Base-by-base conservation (phyloP, 2,329 filamentous ascomycete genomes). In the Aspergillus pseudotamarii region DNA sequence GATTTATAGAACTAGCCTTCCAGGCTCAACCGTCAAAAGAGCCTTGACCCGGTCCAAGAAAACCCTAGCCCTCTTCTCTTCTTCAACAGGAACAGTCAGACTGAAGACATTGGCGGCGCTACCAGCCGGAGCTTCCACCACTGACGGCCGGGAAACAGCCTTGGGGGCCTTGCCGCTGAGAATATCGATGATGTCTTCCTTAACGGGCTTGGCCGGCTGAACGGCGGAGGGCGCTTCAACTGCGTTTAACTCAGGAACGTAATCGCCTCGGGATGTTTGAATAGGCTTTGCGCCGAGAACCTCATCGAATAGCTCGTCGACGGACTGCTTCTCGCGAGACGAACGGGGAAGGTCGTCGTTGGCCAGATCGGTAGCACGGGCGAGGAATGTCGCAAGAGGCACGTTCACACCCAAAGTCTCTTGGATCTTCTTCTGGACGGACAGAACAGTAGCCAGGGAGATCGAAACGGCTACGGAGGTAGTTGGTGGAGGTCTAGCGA, bases 41-140 rank as follows among this genome's bases (percentile, higher is more conserved):
- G 85, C 81, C 87, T 97, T 97, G 74, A 97, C 86, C 71, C 92
- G 88, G 80, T 94, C 90, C 67, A 99, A 79, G 81, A 97, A 99
- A 12, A 89, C 84, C 73, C 87, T 85, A 16, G 92, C 95, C 71
- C 93, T 85, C 81, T 89, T 87, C 85, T 94, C 91, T 77, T 99
- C 95, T 10, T 86, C 87, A 79, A 86, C 88, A 45, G 90, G 88
- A 23, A 96, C 94, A 32, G 84, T 89, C 58, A 99, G 81, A 71
- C 88, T 94, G 76, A 98, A 96, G 0, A 94, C 82, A 75, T 96
- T 96, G 60, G 87, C 81, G 16, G 89, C 86, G 3, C 82, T 74
- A 36, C 66, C 71, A 5, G 68, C 83, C 14, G 86, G 72, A 6
- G 83, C 82, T 45, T 71, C 62, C 4, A 66, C 65, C 2, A 50